Evolutionary conservation across 495 filamentous ascomycete species (phyloP).

Genomic region (Pyrenula aspistea): DNA sequence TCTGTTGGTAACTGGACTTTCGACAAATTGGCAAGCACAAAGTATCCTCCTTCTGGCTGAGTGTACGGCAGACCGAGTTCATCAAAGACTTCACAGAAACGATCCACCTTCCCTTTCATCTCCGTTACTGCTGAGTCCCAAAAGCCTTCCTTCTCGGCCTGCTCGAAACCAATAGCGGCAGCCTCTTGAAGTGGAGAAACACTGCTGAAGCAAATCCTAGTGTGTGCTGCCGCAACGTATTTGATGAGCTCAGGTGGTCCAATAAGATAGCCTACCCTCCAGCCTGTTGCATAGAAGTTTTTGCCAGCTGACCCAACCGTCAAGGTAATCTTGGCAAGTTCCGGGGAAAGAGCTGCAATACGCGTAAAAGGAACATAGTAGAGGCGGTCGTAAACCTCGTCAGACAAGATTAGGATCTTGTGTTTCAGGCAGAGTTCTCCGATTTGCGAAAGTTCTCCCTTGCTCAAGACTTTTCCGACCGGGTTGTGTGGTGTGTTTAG

Average conservation of each 20-base stretch:
- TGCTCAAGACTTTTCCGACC: conserved; percentile 86
- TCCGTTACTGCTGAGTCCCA: conserved; percentile 76
- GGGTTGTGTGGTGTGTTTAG: conserved; percentile 86
- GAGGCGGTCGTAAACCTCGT: conserved; percentile 92
- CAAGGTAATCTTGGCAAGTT: conserved; percentile 74
- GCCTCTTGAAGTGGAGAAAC: conserved; percentile 93
- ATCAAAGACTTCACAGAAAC: conserved; percentile 77
- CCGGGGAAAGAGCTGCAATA: conserved; percentile 76
- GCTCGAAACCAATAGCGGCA: conserved; percentile 88
- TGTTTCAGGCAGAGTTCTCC: conserved; percentile 86
- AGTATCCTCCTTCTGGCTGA: conserved; percentile 91
- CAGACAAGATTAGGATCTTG: conserved; percentile 88
- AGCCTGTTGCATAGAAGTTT: conserved; percentile 95
- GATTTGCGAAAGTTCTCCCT: conserved; percentile 70
- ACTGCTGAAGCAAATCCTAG: conserved; percentile 88
- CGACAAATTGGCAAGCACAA: conserved; percentile 82
- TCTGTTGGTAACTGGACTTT: conserved; percentile 70
- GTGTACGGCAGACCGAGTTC: conserved; percentile 89
- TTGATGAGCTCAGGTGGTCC: conserved; percentile 82
- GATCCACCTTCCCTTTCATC: conserved; percentile 81
- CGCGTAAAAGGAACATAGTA: conserved; percentile 92
- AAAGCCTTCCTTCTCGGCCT: conserved; percentile 73
- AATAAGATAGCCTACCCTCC: conserved; percentile 93
- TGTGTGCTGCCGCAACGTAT: conserved; percentile 85
- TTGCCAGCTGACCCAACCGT: conserved; percentile 94